Base-by-base conservation (phyloP, 1,284 basidiomycete genomes). In the Coniferiporia weirii region DNA sequence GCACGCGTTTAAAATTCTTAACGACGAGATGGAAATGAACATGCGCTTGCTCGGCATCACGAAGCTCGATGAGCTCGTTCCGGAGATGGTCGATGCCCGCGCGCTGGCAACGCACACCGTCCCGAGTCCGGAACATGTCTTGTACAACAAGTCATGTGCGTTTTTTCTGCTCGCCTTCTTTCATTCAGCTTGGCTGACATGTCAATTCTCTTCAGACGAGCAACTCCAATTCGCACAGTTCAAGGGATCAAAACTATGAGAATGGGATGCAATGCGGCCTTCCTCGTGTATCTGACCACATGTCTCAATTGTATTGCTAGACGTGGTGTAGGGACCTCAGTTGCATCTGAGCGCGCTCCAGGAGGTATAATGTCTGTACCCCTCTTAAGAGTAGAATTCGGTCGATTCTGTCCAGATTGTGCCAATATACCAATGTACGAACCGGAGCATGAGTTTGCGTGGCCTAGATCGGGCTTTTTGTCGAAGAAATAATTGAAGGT, bases 1-100 rank as follows among this genome's bases (percentile, higher is more conserved):
- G 64, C 77, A 75, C 52, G 75, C 76, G 20, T 68, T 82, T 47
- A 73, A 80, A 60, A 82, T 83, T 53, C 72, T 83, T 52, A 71
- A 73, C 71, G 78, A 81, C 65, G 80, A 82, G 66, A 76, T 82
- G 64, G 77, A 79, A 66, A 81, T 78, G 73, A 78, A 76, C 69
- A 73, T 81, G 73, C 72, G 78, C 4, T 67, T 81, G 36, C 72
- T 83, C 32, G 81, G 81, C 1, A 80, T 80, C 0, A 74, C 75
- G 4, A 78, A 74, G 0, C 64, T 83, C 44, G 71, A 68, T 6
- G 78, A 83, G 57, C 68, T 83, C 38, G 75, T 73, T 7, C 79
- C 78, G 0, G 71, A 75, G 43, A 82, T 83, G 60, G 60, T 61
- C 17, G 60, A 61, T 45, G 60, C 60, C 7, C 56, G 82, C 45